Conservation (phyloP, 805 yeast species). For the Yarrowia keelungensis region DNA sequence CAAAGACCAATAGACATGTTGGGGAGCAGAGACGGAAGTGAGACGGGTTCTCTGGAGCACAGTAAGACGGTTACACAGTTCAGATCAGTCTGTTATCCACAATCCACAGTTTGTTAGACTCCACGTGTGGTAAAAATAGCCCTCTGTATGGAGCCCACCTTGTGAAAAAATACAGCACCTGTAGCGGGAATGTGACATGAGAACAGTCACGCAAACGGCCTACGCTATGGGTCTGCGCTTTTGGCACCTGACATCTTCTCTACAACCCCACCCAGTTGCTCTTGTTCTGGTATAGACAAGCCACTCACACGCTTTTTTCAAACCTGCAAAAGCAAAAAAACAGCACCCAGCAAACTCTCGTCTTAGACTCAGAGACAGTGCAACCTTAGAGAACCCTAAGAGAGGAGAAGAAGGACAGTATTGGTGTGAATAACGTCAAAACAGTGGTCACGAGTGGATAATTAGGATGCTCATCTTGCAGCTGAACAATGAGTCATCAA, state of each 20-base stretch:
- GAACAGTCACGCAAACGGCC: no score
- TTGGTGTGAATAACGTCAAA: no score
- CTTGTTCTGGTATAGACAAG: conserved; percentile 11
- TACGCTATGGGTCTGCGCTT: no score
- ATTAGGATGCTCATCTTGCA: no score
- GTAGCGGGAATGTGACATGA: not conserved
- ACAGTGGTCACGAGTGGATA: no score
- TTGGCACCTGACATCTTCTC: no score
- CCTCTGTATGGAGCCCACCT: not conserved
- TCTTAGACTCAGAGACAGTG: conserved; percentile 2
- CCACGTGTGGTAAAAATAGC: conserved; percentile 8
- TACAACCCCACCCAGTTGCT: conserved; percentile 3
- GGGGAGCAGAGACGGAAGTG: not conserved
- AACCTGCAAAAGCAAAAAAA: conserved; percentile 4
- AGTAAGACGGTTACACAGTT: no score
- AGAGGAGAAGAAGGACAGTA: no score
- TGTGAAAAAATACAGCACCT: not conserved
- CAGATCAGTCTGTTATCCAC: no score
- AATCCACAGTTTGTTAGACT: no score
- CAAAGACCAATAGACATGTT: conserved; percentile 3
- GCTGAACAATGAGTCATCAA: no score
- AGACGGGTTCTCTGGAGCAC: no score
- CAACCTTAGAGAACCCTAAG: conserved; percentile 11
- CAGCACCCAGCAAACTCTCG: not conserved
- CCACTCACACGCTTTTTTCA: not conserved